Evolutionary conservation across 768 basidiomycete species (phyloP), one percentile per base, ranked within the genome.

Genomic region (Pisolithus tinctorius): DNA sequence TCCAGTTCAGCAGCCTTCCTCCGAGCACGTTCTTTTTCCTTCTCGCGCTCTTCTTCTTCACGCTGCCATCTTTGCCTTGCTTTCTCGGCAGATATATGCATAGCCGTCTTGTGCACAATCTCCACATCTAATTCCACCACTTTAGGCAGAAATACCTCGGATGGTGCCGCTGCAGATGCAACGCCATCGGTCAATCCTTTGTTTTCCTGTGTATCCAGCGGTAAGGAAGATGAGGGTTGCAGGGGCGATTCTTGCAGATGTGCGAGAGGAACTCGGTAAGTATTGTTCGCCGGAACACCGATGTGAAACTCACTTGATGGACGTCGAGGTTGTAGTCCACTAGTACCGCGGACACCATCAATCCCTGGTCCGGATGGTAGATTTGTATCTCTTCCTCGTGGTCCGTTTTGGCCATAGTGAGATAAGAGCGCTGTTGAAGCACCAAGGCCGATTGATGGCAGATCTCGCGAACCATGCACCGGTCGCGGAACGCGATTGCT

Each of bases 71-170:
- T 74, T 55, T 85, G 78, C 60, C 81, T 84, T 6, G 92, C 92
- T 38, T 90, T 79, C 55, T 88, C 90, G 2, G 92, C 92, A 6
- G 88, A 88, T 49, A 68, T 78, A 53, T 91, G 90, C 92, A 93
- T 93, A 16, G 83, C 70, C 43, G 82, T 81, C 63, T 87, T 86
- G 51, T 79, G 76, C n/a, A 72, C 78, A 47, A 81, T 81, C 47
- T 90, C 86, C 29, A 87, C 60, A 50, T 82, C 81, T 31, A 71
- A 63, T 25, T 55, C 52, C 5, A 69, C 45, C 10, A 61, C 52
- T 39, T 63, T 64, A 17, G 62, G 55, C 17, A 37, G 34, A 6
- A 57, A 50, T 14, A 48, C 45, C 39, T 77, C 78, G 39, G 77
- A 71, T 8, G 67, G 59, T 4, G 70, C 56, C 25, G 74, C 75